Evolutionary conservation across 78 protist genomes (phyloP).

Genomic region (Goniomonas avonlea): DNA sequence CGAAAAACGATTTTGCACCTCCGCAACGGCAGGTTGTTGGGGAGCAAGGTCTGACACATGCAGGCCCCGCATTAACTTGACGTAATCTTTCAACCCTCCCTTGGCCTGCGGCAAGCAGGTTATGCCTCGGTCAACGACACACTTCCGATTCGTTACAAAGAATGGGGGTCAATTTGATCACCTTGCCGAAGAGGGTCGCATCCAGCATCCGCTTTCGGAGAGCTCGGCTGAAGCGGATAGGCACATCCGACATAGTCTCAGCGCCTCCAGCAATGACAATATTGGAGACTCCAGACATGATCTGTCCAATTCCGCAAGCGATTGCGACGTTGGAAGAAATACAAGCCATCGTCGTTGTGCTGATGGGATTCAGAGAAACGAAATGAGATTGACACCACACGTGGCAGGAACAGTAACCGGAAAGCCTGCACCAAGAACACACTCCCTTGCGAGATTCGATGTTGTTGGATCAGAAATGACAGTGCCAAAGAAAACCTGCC

Average conservation of each 20-base stretch:
- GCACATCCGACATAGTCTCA: slow-evolving; percentile 52
- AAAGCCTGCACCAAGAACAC: slow-evolving; percentile 46
- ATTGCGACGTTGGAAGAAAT: slow-evolving; percentile 43
- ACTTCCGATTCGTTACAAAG: too few relatives aligned
- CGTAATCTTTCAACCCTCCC: too few relatives aligned
- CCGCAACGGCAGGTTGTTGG: slow-evolving; percentile 65
- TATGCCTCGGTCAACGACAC: too few relatives aligned
- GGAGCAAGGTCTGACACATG: too few relatives aligned
- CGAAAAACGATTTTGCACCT: too few relatives aligned
- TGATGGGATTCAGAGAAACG: too few relatives aligned
- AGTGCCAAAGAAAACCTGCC: too few relatives aligned
- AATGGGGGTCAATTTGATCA: too few relatives aligned
- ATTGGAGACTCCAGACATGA: not conserved
- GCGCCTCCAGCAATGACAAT: slow-evolving; percentile 37
- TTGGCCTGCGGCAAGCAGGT: too few relatives aligned
- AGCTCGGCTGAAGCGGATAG: slow-evolving; percentile 35
- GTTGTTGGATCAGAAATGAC: slow-evolving; percentile 20
- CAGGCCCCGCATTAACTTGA: slow-evolving; percentile 24
- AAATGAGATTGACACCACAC: too few relatives aligned
- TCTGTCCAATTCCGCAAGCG: not conserved
- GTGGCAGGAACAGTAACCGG: slow-evolving; percentile 44
- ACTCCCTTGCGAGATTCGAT: slow-evolving; percentile 36
- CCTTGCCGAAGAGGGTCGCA: too few relatives aligned
- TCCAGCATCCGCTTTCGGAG: slow-evolving; percentile 28
- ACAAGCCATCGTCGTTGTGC: slow-evolving; percentile 56